phyloP scores from a whole-genome alignment of 345 rosid species.

The Heritiera littoralis region DNA sequence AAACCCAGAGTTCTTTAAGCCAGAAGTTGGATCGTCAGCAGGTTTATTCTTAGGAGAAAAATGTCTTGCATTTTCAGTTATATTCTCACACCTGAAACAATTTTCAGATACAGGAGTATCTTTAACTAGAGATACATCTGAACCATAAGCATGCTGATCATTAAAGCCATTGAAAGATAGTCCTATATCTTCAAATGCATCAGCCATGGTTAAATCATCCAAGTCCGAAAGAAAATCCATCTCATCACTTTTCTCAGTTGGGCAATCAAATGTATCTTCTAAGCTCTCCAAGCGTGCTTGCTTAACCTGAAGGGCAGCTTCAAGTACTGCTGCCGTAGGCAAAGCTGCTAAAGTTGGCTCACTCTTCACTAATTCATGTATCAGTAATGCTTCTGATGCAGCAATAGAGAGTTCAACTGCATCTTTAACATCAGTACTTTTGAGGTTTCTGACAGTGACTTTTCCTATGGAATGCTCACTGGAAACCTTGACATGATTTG shows the following conservation, averaged over 20 bases:
- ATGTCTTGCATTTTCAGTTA: conserved; percentile 16
- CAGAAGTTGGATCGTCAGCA: conserved; percentile 20
- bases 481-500: conserved; percentile 2
- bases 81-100: conserved; percentile 20
- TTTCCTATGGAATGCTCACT: conserved; percentile 24
- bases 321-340: conserved; percentile 45
- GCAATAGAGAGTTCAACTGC: conserved; percentile 63
- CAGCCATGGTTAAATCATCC: conserved; percentile 48
- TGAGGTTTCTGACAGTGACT: conserved; percentile 22
- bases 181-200: conserved; percentile 61
- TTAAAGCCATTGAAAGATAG: conserved; percentile 29
- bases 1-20: conserved; percentile 16
- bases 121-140: conserved; percentile 48
- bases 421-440: conserved; percentile 39
- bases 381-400: conserved; percentile 69
- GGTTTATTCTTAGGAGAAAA: conserved; percentile 18
- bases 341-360: conserved; percentile 39
- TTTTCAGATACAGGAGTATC: conserved; percentile 43
- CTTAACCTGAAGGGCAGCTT: conserved; percentile 58
- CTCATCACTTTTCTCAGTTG: conserved; percentile 35
- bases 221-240: conserved; percentile 40
- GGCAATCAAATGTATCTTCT: conserved; percentile 28
- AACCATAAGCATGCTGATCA: conserved; percentile 26
- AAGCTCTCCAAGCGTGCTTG: conserved; percentile 51
- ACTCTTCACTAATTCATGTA: conserved; percentile 48